phyloP scores from a whole-genome alignment of 1,284 basidiomycete species.

The Moesziomyces globuligerus region DNA sequence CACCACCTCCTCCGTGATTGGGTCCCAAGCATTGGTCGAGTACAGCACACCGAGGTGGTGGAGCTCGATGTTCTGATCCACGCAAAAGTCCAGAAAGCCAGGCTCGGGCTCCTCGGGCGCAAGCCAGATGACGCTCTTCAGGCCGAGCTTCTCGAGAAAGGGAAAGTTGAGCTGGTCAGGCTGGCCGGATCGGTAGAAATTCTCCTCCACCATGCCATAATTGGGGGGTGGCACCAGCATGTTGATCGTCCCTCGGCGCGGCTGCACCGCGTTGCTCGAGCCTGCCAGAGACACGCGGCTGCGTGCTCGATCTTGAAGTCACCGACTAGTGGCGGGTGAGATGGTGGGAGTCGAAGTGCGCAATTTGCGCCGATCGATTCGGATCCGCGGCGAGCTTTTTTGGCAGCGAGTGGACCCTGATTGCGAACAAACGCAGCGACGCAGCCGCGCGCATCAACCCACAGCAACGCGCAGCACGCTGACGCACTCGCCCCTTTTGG shows the following conservation, averaged over 20 bases:
- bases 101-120: slow-evolving; percentile 71
- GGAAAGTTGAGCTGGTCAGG: slow-evolving; percentile 72
- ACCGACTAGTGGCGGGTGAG: neutral
- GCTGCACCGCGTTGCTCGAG: neutral
- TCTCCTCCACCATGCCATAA: slow-evolving; percentile 72
- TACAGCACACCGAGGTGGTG: slow-evolving; percentile 69
- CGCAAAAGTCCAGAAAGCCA: slow-evolving; percentile 67
- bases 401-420: slow-evolving; percentile 10
- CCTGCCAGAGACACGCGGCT: neutral
- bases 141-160: slow-evolving; percentile 71
- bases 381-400: slow-evolving; percentile 9
- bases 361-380: slow-evolving; percentile 1
- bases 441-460: slow-evolving; percentile 1
- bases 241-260: neutral
- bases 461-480: slow-evolving; percentile 15
- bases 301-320: neutral
- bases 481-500: slow-evolving; percentile 14
- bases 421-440: too few relatives aligned
- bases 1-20: slow-evolving; percentile 71
- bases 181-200: slow-evolving; percentile 71
- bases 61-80: slow-evolving; percentile 65
- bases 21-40: slow-evolving; percentile 68
- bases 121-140: slow-evolving; percentile 71
- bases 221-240: slow-evolving; percentile 71
- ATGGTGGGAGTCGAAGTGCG: neutral